Conservation (phyloP, 805 yeast genomes). For the Saccharomyces kudriavzevii region DNA sequence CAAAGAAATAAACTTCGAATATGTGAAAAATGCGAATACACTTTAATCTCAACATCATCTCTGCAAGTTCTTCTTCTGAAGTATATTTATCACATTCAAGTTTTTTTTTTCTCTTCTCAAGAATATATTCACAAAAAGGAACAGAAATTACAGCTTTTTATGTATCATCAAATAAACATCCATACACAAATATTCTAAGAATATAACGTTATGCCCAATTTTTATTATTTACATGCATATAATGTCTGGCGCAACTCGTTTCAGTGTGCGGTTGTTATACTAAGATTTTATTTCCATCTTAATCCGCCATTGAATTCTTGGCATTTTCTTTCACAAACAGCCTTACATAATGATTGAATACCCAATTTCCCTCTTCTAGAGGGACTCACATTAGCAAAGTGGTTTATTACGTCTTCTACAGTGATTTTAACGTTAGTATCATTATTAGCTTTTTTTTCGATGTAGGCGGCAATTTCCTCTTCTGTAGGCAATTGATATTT, state of each 20-base stretch:
- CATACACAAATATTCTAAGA: not conserved
- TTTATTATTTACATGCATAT: slow-evolving; percentile 1
- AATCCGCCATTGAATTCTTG: not conserved
- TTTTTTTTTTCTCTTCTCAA: not conserved
- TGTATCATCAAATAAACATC: not conserved
- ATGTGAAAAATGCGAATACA: not conserved
- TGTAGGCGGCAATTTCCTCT: slow-evolving; percentile 50
- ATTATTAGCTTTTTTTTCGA: slow-evolving; percentile 51
- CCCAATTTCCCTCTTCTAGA: slow-evolving; percentile 23
- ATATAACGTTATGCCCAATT: not conserved
- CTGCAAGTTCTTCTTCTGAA: not conserved
- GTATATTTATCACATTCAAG: not conserved
- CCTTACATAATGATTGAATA: slow-evolving; percentile 14
- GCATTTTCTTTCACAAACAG: slow-evolving; percentile 12
- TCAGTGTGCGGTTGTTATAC: not conserved
- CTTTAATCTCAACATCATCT: not conserved
- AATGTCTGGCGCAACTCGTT: not conserved
- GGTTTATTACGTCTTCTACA: slow-evolving; percentile 54
- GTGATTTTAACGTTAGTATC: slow-evolving; percentile 60
- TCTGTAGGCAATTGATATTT: slow-evolving; percentile 74
- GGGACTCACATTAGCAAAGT: slow-evolving; percentile 36
- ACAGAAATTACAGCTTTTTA: not conserved
- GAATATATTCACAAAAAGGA: not conserved
- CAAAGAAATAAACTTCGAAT: slow-evolving; percentile 12
- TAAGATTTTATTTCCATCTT: slow-evolving; percentile 1